Percentiles rank a stretch among this genome's conserved stretches.
phyloP scores from a whole-genome alignment of 2,329 filamentous ascomycete genomes.

The Lachnellula occidentalis region DNA sequence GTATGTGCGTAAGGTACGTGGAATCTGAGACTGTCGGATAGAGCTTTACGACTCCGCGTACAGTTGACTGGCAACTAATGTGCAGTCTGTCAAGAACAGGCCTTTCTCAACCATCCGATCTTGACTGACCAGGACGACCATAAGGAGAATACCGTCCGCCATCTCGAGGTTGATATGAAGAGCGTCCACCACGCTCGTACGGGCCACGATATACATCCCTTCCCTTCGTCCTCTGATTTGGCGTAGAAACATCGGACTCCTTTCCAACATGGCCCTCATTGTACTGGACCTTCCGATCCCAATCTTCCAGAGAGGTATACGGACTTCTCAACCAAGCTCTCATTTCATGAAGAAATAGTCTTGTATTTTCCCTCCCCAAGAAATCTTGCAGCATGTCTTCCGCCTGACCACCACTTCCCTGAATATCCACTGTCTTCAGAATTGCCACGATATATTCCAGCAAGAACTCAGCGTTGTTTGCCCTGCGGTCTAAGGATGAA shows the following conservation, averaged over 20 bases:
- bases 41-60: too few relatives aligned
- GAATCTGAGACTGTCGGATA: too few relatives aligned
- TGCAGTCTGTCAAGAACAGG: too few relatives aligned
- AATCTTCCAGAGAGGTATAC: conserved; percentile 63
- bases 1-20: too few relatives aligned
- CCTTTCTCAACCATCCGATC: background rate
- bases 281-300: conserved; percentile 53
- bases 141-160: background rate
- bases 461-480: conserved; percentile 74
- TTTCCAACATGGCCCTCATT: conserved; percentile 5
- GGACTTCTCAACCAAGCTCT: conserved; percentile 79
- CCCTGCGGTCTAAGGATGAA: conserved; percentile 36
- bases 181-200: background rate
- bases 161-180: background rate
- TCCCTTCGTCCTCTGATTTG: too few relatives aligned
- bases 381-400: conserved; percentile 76
- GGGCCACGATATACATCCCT: background rate
- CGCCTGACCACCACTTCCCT: conserved; percentile 70
- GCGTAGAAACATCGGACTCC: background rate
- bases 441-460: conserved; percentile 83
- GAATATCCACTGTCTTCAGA: conserved; percentile 75
- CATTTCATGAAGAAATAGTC: conserved; percentile 79
- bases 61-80: too few relatives aligned
- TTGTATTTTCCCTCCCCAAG: conserved; percentile 66
- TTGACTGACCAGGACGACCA: background rate